These are phyloP conservation scores for Kuraishia molischiana DNA, from an alignment of 805 yeast genomes.

Conservation along the genomic window DNA sequence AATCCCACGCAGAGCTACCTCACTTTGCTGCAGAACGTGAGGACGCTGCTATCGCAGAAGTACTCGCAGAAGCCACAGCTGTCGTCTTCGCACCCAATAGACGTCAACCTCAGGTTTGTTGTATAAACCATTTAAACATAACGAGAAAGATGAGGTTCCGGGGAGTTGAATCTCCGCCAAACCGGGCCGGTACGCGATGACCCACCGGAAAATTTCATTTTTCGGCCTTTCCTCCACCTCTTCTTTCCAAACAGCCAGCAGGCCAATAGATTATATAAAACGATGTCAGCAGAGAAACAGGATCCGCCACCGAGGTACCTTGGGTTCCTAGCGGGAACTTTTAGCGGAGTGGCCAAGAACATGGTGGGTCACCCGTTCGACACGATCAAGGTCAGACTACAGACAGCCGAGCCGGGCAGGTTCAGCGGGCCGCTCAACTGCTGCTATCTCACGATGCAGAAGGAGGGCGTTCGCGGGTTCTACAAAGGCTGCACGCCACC, in stretches of 20 bases:
- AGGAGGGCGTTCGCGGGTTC: constrained; percentile 73
- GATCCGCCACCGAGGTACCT: constrained; percentile 38
- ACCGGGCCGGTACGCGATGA: no score
- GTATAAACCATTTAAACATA: constrained; percentile 12
- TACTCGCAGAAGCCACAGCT: constrained; percentile 81
- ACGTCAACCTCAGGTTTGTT: constrained; percentile 32
- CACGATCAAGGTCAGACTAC: constrained; percentile 80
- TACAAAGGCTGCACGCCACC: constrained; percentile 93
- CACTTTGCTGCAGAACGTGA: constrained; percentile 60
- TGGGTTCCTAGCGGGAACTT: constrained; percentile 85
- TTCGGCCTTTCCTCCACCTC: no score
- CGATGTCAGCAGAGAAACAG: no score
- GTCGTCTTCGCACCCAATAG: constrained; percentile 75
- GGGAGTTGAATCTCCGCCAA: no score
- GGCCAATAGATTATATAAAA: no score
- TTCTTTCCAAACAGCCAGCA: no score
- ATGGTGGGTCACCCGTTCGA: constrained; percentile 93
- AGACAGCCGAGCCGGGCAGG: constrained; percentile 57
- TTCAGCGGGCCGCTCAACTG: constrained; percentile 83
- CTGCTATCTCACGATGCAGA: constrained; percentile 54
- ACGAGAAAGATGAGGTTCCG: no score
- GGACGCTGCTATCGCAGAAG: constrained; percentile 49
- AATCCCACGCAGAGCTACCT: constrained; percentile 62
- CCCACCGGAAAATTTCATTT: no score
- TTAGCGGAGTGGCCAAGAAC: constrained; percentile 80